Evolutionary conservation across 495 filamentous ascomycete species (phyloP).

Genomic region (Aspergillus olivimuriae): DNA sequence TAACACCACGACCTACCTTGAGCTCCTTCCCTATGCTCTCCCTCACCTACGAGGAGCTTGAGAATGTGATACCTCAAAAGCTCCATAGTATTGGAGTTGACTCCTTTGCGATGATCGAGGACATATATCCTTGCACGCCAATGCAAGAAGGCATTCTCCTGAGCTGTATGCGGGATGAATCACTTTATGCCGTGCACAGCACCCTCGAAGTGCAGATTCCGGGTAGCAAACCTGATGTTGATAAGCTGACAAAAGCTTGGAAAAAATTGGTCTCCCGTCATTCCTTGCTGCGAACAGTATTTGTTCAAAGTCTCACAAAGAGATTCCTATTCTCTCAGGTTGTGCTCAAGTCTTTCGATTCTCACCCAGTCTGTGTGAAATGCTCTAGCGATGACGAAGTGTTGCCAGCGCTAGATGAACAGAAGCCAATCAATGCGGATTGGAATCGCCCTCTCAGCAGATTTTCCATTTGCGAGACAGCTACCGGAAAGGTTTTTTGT

Average conservation of each 20-base stretch:
- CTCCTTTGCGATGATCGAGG: slow-evolving; percentile 43
- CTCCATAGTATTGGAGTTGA: slow-evolving; percentile 44
- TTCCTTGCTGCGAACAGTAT: slow-evolving; percentile 46
- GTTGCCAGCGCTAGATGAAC: slow-evolving; percentile 25
- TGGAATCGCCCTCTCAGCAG: slow-evolving; percentile 39
- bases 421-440: slow-evolving; percentile 30
- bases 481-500: slow-evolving; percentile 35
- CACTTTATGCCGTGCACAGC: slow-evolving; percentile 54
- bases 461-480: slow-evolving; percentile 41
- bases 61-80: slow-evolving; percentile 35
- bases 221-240: slow-evolving; percentile 24
- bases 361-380: slow-evolving; percentile 22
- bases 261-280: slow-evolving; percentile 43
- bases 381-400: slow-evolving; percentile 30
- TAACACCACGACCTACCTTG: slow-evolving; percentile 48
- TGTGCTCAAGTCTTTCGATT: slow-evolving; percentile 37
- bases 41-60: slow-evolving; percentile 51
- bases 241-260: slow-evolving; percentile 41
- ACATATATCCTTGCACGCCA: slow-evolving; percentile 60
- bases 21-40: slow-evolving; percentile 59
- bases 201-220: slow-evolving; percentile 50
- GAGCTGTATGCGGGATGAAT: slow-evolving; percentile 48
- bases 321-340: slow-evolving; percentile 44
- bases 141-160: slow-evolving; percentile 65
- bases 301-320: slow-evolving; percentile 41